Evolutionary conservation across 106 monocot species (phyloP).

Genomic region (Vanilla planifolia): DNA sequence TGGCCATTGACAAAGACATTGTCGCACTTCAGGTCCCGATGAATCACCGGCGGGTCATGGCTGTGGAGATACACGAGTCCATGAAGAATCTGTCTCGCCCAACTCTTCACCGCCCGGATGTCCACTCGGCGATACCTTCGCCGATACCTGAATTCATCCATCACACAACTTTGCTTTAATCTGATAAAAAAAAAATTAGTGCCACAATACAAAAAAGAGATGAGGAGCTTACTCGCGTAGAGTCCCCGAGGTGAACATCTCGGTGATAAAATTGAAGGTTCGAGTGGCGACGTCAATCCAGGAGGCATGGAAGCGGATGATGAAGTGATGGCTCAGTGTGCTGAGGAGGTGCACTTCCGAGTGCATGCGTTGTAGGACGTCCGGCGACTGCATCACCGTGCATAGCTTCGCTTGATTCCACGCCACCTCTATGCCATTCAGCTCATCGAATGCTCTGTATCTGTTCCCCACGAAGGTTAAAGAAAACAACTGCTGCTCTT

Average conservation of each 20-base stretch:
- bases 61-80: slow-evolving; percentile 56
- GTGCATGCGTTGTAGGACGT: slow-evolving; percentile 71
- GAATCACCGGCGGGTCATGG: slow-evolving; percentile 55
- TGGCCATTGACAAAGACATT: slow-evolving; percentile 67
- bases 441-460: slow-evolving; percentile 85
- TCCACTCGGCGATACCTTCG: slow-evolving; percentile 44
- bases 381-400: slow-evolving; percentile 58
- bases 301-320: slow-evolving; percentile 69
- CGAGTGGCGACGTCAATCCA: slow-evolving; percentile 54
- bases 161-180: too few relatives aligned
- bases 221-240: slow-evolving; percentile 93
- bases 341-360: slow-evolving; percentile 83
- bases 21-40: slow-evolving; percentile 65
- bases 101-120: slow-evolving; percentile 55
- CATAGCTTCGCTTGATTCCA: slow-evolving; percentile 83
- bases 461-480: slow-evolving; percentile 26
- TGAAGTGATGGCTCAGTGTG: slow-evolving; percentile 59
- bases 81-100: slow-evolving; percentile 51
- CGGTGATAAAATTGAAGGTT: slow-evolving; percentile 96
- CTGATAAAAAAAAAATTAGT: background rate
- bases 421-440: slow-evolving; percentile 71
- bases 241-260: slow-evolving; percentile 93
- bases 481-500: too few relatives aligned
- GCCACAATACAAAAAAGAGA: too few relatives aligned
- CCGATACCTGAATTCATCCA: slow-evolving; percentile 41